Conservation (phyloP, 371 early-diverging fungal species). For the Mucor velutinosus region DNA sequence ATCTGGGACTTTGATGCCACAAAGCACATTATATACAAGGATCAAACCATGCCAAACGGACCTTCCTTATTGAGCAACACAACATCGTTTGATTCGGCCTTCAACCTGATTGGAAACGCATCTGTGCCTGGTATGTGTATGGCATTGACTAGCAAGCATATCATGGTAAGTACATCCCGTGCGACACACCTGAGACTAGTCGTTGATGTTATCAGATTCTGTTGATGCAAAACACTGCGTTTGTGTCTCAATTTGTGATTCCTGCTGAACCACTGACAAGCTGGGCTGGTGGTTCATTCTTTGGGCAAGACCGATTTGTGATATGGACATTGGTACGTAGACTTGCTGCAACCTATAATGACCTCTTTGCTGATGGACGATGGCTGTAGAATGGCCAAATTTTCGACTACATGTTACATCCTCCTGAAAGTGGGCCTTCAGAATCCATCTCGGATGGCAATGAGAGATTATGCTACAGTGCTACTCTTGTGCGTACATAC, state of each 20-base stretch:
- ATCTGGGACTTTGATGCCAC: constrained; percentile 56
- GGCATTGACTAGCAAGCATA: constrained; percentile 30
- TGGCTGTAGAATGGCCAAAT: constrained; percentile 35
- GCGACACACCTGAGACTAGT: no score
- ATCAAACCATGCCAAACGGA: constrained; percentile 24
- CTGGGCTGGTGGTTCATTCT: constrained; percentile 41
- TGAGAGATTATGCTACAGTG: constrained; percentile 37
- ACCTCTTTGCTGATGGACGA: not conserved
- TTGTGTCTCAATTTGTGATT: constrained; percentile 36
- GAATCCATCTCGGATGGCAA: constrained; percentile 16
- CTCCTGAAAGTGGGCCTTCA: constrained; percentile 24
- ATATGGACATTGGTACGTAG: constrained; percentile 35
- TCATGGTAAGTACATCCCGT: constrained; percentile 26
- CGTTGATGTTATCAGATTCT: constrained; percentile 26
- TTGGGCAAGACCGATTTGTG: constrained; percentile 25
- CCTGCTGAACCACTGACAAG: constrained; percentile 27
- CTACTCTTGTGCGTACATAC: constrained; percentile 24
- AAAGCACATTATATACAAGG: constrained; percentile 44
- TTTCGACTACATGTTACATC: constrained; percentile 30
- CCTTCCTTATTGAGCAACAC: constrained; percentile 20
- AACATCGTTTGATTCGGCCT: constrained; percentile 16
- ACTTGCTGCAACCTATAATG: no score
- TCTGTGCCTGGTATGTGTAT: constrained; percentile 34
- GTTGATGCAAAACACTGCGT: constrained; percentile 18
- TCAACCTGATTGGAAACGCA: constrained; percentile 29